These are phyloP conservation scores for Wickerhamiella bombiphila DNA, from an alignment of 805 yeast genomes.

Conservation along the genomic window DNA sequence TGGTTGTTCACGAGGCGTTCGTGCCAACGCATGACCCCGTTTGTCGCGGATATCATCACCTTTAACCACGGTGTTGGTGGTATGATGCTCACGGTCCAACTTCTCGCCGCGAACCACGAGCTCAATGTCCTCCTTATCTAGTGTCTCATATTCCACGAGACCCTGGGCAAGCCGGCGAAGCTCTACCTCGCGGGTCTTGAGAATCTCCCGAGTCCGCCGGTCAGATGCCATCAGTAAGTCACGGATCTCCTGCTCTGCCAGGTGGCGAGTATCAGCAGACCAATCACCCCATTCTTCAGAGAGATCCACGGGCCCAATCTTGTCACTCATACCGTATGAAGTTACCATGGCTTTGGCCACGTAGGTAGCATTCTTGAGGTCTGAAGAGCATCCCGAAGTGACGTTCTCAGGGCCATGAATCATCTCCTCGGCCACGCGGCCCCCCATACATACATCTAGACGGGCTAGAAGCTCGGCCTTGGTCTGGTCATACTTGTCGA, in stretches of 20 bases:
- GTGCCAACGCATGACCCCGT: conserved; percentile 9
- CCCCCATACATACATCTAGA: conserved; percentile 97
- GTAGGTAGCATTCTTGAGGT: conserved; percentile 73
- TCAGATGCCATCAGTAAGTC: conserved; percentile 61
- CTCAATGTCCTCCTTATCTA: conserved; percentile 82
- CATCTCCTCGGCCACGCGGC: conserved; percentile 92
- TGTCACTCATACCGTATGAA: conserved; percentile 88
- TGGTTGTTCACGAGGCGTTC: too few species aligned
- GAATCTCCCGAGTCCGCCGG: conserved; percentile 56
- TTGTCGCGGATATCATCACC: conserved; percentile 22
- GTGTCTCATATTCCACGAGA: conserved; percentile 84
- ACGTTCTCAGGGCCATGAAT: conserved; percentile 83
- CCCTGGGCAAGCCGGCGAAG: conserved; percentile 84
- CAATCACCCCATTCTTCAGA: conserved; percentile 89
- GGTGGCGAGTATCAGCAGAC: conserved; percentile 76
- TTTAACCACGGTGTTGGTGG: conserved; percentile 64
- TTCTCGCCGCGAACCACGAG: conserved; percentile 68
- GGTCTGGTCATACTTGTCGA: conserved; percentile 93
- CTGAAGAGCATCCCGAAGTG: conserved; percentile 90
- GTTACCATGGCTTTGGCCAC: conserved; percentile 97
- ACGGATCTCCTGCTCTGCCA: conserved; percentile 88
- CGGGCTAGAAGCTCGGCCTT: conserved; percentile 79
- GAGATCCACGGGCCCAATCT: conserved; percentile 80
- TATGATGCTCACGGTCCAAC: conserved; percentile 45
- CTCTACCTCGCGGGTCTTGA: conserved; percentile 49